Evolutionary conservation across 768 basidiomycete genomes (phyloP).

Genomic region (Pholiota conissans): DNA sequence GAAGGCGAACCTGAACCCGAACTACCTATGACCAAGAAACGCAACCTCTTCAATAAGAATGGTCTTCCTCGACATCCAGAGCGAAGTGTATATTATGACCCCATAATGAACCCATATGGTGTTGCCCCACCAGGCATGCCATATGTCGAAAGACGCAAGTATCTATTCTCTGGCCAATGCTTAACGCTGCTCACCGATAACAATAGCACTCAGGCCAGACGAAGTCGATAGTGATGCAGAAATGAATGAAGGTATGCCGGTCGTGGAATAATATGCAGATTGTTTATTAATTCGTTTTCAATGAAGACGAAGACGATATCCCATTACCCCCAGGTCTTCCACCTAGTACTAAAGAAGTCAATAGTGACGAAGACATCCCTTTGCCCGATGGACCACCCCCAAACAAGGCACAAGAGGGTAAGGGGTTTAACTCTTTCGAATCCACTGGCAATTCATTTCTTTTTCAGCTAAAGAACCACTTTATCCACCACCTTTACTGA

Average conservation of each 20-base stretch:
- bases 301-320: conserved; percentile 57
- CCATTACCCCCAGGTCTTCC: conserved; percentile 67
- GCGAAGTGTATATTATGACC: conserved; percentile 89
- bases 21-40: conserved; percentile 47
- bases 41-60: conserved; percentile 77
- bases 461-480: conserved; percentile 13
- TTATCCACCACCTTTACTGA: conserved; percentile 28
- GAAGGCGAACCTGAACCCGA: conserved; percentile 43
- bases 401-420: conserved; percentile 24
- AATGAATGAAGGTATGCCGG: conserved; percentile 37
- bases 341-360: conserved; percentile 49
- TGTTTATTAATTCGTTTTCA: conserved; percentile 3
- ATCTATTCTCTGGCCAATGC: neutral
- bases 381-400: conserved; percentile 87
- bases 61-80: conserved; percentile 91
- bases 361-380: conserved; percentile 81
- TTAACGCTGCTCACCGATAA: neutral
- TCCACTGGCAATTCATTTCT: neutral
- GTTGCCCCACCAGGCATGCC: conserved; percentile 97
- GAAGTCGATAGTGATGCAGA: conserved; percentile 69
- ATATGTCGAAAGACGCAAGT: conserved; percentile 84
- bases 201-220: conserved; percentile 56
- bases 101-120: conserved; percentile 90
- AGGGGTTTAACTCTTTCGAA: neutral
- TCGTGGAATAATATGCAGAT: neutral